Conservation (phyloP, 352 stramenopile genomes). For the Phytophthora quininea region DNA sequence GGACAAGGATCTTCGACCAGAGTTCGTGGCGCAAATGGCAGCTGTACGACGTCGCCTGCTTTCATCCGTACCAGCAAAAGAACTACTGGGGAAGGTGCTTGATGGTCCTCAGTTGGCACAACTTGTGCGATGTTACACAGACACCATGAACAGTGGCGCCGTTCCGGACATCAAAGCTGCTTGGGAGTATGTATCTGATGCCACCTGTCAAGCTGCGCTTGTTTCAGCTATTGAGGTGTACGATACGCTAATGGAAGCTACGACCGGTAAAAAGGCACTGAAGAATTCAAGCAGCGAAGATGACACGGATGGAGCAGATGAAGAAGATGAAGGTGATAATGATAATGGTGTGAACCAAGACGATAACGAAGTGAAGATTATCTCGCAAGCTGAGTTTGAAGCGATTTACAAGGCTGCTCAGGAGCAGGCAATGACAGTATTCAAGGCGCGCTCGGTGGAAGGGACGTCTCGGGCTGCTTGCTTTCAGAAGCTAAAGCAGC, state of each 20-base stretch:
- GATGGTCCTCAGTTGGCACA: conserved; percentile 68
- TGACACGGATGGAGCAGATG: conserved; percentile 29
- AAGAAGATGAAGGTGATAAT: conserved; percentile 26
- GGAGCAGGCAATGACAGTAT: conserved; percentile 68
- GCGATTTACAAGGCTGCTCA: conserved; percentile 75
- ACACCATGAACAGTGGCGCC: conserved; percentile 79
- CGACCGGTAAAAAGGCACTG: conserved; percentile 26
- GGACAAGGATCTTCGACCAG: conserved; percentile 64
- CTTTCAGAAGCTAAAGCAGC: conserved; percentile 80
- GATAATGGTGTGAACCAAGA: conserved; percentile 7
- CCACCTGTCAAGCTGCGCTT: conserved; percentile 71
- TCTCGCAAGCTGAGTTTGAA: conserved; percentile 78
- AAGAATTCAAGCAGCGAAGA: conserved; percentile 31
- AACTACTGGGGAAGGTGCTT: conserved; percentile 69
- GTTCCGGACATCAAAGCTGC: conserved; percentile 85
- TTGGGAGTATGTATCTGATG: conserved; percentile 85
- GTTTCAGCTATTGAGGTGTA: conserved; percentile 61
- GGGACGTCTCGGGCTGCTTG: conserved; percentile 55
- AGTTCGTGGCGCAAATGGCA: conserved; percentile 81
- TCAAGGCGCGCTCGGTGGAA: conserved; percentile 76
- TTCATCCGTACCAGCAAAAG: conserved; percentile 59
- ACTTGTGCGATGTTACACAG: conserved; percentile 69
- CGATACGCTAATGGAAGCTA: conserved; percentile 50
- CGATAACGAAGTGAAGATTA: conserved; percentile 29
- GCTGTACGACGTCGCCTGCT: conserved; percentile 56